These are phyloP conservation scores for Boletus nobilissimus DNA, from an alignment of 1,284 basidiomycete species.

Conservation along the genomic window DNA sequence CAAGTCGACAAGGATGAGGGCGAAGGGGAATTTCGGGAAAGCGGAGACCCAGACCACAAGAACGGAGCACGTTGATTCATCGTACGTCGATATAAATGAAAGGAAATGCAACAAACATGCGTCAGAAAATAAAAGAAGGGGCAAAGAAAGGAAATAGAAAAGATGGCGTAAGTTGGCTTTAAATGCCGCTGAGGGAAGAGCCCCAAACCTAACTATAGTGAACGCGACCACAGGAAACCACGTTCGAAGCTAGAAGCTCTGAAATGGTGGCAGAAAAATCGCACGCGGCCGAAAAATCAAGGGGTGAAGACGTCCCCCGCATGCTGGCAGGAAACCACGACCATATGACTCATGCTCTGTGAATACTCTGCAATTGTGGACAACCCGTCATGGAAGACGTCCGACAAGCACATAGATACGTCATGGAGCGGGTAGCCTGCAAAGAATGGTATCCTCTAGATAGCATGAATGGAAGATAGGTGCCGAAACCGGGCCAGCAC, in stretches of 20 bases:
- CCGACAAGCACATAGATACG: background rate
- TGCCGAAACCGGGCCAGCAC: background rate
- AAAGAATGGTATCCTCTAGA: background rate
- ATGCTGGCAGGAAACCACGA: background rate
- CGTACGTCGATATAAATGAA: background rate
- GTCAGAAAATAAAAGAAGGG: constrained; percentile 19
- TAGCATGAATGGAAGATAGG: constrained; percentile 4
- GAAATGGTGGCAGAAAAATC: constrained; percentile 7
- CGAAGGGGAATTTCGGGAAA: background rate
- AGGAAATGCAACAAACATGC: background rate
- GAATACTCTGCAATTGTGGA: background rate
- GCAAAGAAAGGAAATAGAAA: background rate
- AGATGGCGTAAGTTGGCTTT: background rate
- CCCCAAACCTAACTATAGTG: background rate
- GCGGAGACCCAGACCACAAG: constrained; percentile 8
- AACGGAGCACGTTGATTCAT: constrained; percentile 19
- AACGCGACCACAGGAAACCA: background rate
- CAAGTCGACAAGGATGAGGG: constrained; percentile 7
- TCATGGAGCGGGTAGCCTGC: background rate
- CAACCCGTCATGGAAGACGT: background rate
- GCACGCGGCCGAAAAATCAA: background rate
- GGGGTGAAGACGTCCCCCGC: background rate
- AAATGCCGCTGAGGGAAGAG: background rate
- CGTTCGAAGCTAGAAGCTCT: constrained; percentile 25
- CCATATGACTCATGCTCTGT: background rate